These are phyloP conservation scores for Chlorella sp. DNA, from an alignment of 139 green algal genomes.

Conservation along the genomic window DNA sequence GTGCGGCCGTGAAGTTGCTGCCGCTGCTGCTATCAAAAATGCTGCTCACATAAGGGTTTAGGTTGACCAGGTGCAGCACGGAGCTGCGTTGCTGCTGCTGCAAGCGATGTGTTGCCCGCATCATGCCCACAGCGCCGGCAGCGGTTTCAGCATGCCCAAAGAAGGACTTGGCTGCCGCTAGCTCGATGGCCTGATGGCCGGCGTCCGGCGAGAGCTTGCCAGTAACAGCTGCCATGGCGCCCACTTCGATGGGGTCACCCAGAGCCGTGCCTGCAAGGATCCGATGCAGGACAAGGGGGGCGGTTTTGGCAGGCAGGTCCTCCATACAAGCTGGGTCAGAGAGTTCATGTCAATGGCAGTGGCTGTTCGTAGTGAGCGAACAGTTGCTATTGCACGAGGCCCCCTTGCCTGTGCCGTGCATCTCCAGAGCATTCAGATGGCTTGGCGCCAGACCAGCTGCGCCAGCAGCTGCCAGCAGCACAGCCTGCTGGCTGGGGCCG, in stretches of 20 bases:
- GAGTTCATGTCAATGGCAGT: no score
- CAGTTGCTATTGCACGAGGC: background rate
- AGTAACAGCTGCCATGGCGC: slow-evolving; percentile 52
- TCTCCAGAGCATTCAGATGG: slow-evolving; percentile 42
- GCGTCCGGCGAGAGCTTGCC: background rate
- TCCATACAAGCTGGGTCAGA: background rate
- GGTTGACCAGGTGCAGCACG: slow-evolving; percentile 27
- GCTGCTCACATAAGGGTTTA: background rate
- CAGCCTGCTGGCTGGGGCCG: slow-evolving; percentile 59
- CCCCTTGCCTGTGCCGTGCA: slow-evolving; percentile 66
- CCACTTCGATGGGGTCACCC: slow-evolving; percentile 89
- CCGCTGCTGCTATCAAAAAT: background rate
- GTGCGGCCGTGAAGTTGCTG: background rate
- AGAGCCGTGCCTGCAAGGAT: slow-evolving; percentile 66
- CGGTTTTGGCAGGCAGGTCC: background rate
- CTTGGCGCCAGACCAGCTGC: slow-evolving; percentile 36
- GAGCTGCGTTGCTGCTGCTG: background rate
- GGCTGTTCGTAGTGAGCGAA: background rate
- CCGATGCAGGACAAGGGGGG: no score
- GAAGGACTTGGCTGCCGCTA: slow-evolving; percentile 53
- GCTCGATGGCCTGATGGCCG: background rate
- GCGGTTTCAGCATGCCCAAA: slow-evolving; percentile 61
- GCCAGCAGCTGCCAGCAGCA: slow-evolving; percentile 22
- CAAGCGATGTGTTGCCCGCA: background rate
- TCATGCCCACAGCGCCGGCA: slow-evolving; percentile 46